Evolutionary conservation across 495 filamentous ascomycete species (phyloP).

Genomic region (Xanthoparmelia taractica): DNA sequence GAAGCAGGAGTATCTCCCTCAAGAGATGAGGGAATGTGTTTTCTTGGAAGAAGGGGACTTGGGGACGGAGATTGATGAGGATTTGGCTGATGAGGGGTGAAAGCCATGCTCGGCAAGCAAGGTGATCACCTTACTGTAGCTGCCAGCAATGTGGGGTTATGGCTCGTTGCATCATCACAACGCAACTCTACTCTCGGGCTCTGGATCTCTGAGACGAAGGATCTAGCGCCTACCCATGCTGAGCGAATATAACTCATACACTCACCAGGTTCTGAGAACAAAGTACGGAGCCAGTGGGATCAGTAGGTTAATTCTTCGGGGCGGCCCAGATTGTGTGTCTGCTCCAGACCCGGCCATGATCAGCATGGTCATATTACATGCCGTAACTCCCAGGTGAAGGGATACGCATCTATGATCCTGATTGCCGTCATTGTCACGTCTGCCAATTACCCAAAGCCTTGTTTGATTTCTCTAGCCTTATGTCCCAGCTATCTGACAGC

Average conservation of each 20-base stretch:
- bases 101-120: neutral
- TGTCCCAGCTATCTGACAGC: neutral
- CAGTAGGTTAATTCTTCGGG: neutral
- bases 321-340: neutral
- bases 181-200: neutral
- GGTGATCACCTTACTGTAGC: neutral
- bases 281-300: neutral
- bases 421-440: neutral
- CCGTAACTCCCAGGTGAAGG: neutral
- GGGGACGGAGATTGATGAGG: constrained; percentile 67
- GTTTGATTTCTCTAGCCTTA: neutral
- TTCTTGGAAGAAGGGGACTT: constrained; percentile 83
- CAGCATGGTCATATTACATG: neutral
- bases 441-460: neutral
- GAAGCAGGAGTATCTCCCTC: constrained; percentile 82
- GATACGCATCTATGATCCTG: neutral
- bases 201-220: neutral
- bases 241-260: neutral
- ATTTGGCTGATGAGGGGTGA: constrained; percentile 23
- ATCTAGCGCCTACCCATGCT: neutral
- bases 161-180: neutral
- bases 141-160: too few species aligned
- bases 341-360: neutral
- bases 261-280: neutral
- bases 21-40: constrained; percentile 52